These are phyloP conservation scores for Fusarium marasasianum DNA, from an alignment of 2,329 filamentous ascomycete species.

Conservation along the genomic window DNA sequence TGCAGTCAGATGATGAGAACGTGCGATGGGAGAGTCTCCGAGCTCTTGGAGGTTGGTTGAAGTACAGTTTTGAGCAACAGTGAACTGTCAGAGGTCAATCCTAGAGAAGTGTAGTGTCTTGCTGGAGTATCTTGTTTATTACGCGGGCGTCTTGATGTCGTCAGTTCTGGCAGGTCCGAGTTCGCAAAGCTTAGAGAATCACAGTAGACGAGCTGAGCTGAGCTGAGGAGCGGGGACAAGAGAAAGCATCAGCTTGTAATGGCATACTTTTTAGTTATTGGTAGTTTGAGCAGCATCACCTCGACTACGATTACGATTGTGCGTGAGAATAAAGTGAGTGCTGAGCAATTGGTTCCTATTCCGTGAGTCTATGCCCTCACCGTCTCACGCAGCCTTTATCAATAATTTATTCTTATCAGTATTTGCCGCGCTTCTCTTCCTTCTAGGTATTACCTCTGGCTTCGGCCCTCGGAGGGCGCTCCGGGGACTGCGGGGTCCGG, in stretches of 20 bases:
- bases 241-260: slow-evolving; percentile 44
- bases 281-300: slow-evolving; percentile 28
- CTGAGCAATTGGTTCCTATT: neutral
- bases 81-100: slow-evolving; percentile 15
- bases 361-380: neutral
- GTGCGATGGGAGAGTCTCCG: slow-evolving; percentile 93
- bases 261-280: slow-evolving; percentile 44
- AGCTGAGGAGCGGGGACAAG: slow-evolving; percentile 31
- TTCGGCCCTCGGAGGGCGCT: slow-evolving; percentile 33
- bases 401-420: neutral
- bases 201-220: slow-evolving; percentile 42
- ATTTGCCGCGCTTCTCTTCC: slow-evolving; percentile 16
- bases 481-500: slow-evolving; percentile 25
- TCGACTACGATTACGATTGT: slow-evolving; percentile 33
- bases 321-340: slow-evolving; percentile 28
- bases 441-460: neutral
- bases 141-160: slow-evolving; percentile 34
- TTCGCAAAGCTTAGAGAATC: slow-evolving; percentile 32
- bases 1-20: slow-evolving; percentile 87
- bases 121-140: slow-evolving; percentile 36
- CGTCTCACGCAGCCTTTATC: neutral
- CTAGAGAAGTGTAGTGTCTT: slow-evolving; percentile 14
- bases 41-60: slow-evolving; percentile 75
- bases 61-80: slow-evolving; percentile 68
- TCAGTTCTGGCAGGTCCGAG: slow-evolving; percentile 21